phyloP scores from a whole-genome alignment of 768 basidiomycete genomes.

The Rhodocollybia butyracea region DNA sequence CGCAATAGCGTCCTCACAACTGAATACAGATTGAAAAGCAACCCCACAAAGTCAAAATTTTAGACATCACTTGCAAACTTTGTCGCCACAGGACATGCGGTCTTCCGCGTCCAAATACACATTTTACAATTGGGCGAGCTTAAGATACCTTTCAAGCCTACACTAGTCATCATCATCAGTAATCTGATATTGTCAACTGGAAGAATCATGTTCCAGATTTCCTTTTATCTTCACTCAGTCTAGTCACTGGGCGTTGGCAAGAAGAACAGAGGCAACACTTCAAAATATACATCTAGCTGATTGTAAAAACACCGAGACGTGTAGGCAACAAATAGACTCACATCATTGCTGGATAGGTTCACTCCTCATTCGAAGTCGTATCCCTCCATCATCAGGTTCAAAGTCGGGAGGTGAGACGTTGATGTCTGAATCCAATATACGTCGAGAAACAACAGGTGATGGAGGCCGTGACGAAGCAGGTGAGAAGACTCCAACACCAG shows the following conservation, averaged over 20 bases:
- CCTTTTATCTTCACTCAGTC: too few species aligned
- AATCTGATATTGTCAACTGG: too few species aligned
- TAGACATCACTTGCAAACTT: neutral
- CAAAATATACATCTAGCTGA: too few species aligned
- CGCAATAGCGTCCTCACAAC: neutral
- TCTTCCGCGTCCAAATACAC: neutral
- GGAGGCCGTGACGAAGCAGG: constrained; percentile 65
- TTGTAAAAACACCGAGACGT: too few species aligned
- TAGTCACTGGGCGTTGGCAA: too few species aligned
- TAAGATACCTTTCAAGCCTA: neutral
- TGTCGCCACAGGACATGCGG: neutral
- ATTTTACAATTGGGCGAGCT: neutral
- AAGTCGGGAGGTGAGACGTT: constrained; percentile 3
- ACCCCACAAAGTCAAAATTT: neutral
- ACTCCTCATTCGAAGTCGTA: constrained; percentile 5
- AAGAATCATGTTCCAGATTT: too few species aligned
- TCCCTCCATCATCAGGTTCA: neutral
- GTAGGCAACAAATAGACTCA: neutral
- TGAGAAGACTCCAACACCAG: constrained; percentile 73
- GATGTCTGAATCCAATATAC: constrained; percentile 14
- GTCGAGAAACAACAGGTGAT: constrained; percentile 55
- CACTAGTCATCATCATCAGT: too few species aligned
- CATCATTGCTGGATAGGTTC: neutral
- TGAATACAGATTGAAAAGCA: neutral
- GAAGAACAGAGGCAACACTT: neutral